Conservation (phyloP, 345 rosid genomes). For the Arabidopsis arenosa region DNA sequence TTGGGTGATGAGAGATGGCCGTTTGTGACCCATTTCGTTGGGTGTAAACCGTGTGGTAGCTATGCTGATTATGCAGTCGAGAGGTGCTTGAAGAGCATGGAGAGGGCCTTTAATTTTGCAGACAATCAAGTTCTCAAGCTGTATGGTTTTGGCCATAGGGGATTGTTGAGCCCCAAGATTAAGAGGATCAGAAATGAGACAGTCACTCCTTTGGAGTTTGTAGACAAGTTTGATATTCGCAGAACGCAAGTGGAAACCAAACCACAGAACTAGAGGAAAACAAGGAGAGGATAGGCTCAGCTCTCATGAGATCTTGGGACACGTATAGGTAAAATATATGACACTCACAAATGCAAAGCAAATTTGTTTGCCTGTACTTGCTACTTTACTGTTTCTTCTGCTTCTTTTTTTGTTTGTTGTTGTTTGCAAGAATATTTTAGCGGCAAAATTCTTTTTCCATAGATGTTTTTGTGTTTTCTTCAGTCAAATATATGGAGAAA, state of each 20-base stretch:
- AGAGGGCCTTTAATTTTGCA: constrained; percentile 94
- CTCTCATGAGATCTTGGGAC: constrained; percentile 20
- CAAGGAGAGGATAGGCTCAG: constrained; percentile 27
- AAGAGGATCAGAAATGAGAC: constrained; percentile 92
- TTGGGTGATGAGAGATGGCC: constrained; percentile 99
- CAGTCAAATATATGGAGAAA: constrained; percentile 43
- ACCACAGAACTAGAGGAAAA: constrained; percentile 36
- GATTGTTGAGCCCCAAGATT: constrained; percentile 94
- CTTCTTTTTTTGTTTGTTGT: constrained; percentile 24
- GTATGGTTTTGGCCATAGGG: constrained; percentile 89
- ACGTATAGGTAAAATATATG: constrained; percentile 43
- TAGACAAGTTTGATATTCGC: constrained; percentile 86
- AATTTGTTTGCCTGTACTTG: constrained; percentile 47
- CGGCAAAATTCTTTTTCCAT: constrained; percentile 34
- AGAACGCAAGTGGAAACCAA: constrained; percentile 45
- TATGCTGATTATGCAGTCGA: constrained; percentile 95
- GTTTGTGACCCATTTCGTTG: constrained; percentile 94
- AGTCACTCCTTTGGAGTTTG: constrained; percentile 67
- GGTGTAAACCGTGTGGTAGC: constrained; percentile 98
- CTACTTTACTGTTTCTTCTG: constrained; percentile 32
- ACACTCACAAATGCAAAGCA: constrained; percentile 45
- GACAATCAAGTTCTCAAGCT: constrained; percentile 93
- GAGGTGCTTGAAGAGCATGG: constrained; percentile 89
- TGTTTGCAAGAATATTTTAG: constrained; percentile 43
- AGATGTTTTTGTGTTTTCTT: constrained; percentile 38